These are phyloP conservation scores for Fragilaria radians DNA, from an alignment of 108 stramenopile species.

Conservation along the genomic window DNA sequence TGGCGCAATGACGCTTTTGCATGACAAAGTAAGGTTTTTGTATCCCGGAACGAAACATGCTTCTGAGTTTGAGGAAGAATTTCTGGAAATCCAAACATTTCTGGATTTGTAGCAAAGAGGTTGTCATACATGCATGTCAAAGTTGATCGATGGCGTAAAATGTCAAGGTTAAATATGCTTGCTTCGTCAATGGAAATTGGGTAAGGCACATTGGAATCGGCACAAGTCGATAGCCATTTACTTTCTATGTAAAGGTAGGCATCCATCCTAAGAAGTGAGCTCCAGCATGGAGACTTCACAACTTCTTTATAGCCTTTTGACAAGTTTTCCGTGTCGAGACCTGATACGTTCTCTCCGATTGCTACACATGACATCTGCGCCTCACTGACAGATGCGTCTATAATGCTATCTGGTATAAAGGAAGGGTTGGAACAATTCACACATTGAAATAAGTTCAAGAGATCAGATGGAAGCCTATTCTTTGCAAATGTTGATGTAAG, in stretches of 20 bases:
- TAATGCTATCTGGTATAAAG: neutral
- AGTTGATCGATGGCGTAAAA: neutral
- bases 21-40: neutral
- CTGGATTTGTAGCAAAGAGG: neutral
- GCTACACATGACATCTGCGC: neutral
- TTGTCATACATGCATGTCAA: conserved; percentile 2
- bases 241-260: neutral
- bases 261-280: neutral
- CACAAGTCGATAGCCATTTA: neutral
- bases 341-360: neutral
- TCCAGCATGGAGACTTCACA: neutral
- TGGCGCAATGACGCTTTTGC: neutral
- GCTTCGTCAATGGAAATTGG: neutral
- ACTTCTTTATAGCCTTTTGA: neutral
- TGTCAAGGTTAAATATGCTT: neutral
- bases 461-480: neutral
- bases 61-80: neutral
- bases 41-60: neutral
- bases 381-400: neutral
- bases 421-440: neutral
- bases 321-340: neutral
- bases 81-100: neutral
- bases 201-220: neutral
- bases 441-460: neutral
- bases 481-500: neutral